phyloP scores from a whole-genome alignment of 805 yeast species.

The Kuraishia floccosa region DNA sequence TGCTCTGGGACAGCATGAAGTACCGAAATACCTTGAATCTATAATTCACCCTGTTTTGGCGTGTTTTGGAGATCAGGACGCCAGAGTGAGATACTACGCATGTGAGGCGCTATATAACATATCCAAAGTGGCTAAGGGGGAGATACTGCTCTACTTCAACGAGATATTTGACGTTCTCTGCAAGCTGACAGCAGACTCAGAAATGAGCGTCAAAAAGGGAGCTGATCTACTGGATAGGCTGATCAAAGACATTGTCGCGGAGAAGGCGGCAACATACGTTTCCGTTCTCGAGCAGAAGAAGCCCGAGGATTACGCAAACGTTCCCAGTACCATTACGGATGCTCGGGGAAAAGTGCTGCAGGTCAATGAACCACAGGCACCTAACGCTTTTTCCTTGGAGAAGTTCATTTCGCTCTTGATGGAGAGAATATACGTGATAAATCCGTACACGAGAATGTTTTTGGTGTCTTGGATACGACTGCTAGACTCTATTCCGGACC shows the following conservation, averaged over 20 bases:
- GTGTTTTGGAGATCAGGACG: slow-evolving; percentile 94
- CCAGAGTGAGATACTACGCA: slow-evolving; percentile 93
- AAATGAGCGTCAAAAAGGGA: slow-evolving; percentile 86
- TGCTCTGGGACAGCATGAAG: slow-evolving; percentile 77
- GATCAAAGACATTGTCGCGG: slow-evolving; percentile 90
- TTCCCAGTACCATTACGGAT: slow-evolving; percentile 30
- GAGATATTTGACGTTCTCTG: slow-evolving; percentile 92
- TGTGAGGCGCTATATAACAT: slow-evolving; percentile 93
- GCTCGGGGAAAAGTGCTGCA: slow-evolving; percentile 49
- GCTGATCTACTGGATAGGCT: slow-evolving; percentile 87
- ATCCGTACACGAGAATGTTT: slow-evolving; percentile 87
- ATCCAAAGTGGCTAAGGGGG: slow-evolving; percentile 95
- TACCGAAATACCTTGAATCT: slow-evolving; percentile 71
- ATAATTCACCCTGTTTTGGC: slow-evolving; percentile 90
- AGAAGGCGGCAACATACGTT: slow-evolving; percentile 82
- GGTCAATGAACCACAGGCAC: slow-evolving; percentile 45
- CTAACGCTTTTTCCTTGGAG: slow-evolving; percentile 68
- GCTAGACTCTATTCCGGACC: slow-evolving; percentile 86
- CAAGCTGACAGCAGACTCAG: slow-evolving; percentile 81
- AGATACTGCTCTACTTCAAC: slow-evolving; percentile 80
- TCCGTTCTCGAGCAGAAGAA: slow-evolving; percentile 45
- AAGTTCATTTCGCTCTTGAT: slow-evolving; percentile 85
- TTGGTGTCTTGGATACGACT: slow-evolving; percentile 89
- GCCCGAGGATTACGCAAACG: slow-evolving; percentile 18
- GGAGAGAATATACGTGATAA: slow-evolving; percentile 85